These are phyloP conservation scores for Fusarium protoensiforme DNA, from an alignment of 2,329 filamentous ascomycete genomes.

Conservation along the genomic window DNA sequence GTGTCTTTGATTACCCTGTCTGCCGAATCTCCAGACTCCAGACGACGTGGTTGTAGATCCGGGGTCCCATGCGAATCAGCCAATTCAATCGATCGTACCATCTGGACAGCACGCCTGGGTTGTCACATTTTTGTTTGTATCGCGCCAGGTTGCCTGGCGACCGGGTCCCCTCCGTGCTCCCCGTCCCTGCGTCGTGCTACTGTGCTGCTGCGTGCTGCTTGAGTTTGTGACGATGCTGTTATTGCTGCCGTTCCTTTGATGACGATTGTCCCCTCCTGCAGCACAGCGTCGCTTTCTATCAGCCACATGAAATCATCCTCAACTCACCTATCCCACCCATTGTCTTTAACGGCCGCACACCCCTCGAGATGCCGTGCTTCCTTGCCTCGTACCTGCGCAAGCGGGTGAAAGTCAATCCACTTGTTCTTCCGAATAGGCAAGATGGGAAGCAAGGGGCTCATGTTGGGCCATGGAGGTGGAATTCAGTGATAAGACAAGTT, in stretches of 20 bases:
- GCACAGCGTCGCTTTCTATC: constrained; percentile 5
- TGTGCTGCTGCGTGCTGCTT: neutral
- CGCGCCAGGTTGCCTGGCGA: constrained; percentile 18
- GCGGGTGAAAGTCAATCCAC: constrained; percentile 14
- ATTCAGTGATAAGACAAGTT: neutral
- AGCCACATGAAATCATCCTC: constrained; percentile 20
- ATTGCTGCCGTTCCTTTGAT: neutral
- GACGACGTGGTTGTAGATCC: constrained; percentile 30
- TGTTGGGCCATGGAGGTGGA: neutral
- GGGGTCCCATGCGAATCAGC: constrained; percentile 37
- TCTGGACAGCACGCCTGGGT: neutral
- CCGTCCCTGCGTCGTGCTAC: constrained; percentile 26
- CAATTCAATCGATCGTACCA: constrained; percentile 37
- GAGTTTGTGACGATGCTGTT: neutral
- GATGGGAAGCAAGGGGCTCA: constrained; percentile 7
- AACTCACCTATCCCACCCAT: constrained; percentile 15
- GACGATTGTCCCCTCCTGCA: constrained; percentile 1
- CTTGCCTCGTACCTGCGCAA: constrained; percentile 30
- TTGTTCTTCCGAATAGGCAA: constrained; percentile 1
- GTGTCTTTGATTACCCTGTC: constrained; percentile 12
- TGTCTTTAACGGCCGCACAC: constrained; percentile 3
- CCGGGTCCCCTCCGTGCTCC: constrained; percentile 23
- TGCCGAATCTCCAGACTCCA: constrained; percentile 17
- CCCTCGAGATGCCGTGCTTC: constrained; percentile 12
- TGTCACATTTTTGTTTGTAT: constrained; percentile 15